Evolutionary conservation across 2,329 filamentous ascomycete genomes (phyloP), one percentile per base, ranked within the genome.

Genomic region (Akanthomyces lecanii): DNA sequence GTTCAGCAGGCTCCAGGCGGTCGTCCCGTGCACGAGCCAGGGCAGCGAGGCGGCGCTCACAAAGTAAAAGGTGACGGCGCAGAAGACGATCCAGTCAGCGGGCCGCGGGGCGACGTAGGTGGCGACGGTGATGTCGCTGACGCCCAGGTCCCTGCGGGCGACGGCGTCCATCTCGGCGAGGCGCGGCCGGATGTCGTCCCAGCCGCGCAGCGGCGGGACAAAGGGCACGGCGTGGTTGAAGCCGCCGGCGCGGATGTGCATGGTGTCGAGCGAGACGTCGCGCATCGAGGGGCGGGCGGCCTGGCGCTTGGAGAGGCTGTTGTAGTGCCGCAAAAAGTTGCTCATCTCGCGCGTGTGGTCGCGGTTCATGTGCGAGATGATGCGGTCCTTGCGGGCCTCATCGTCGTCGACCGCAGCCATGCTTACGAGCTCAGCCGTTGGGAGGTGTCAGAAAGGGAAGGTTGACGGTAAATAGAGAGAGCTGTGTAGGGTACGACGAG

Each of bases 281-380:
- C 55, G 52, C 55, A 57, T 50, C 8, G 79, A 75, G 23, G 90
- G 85, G 23, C 79, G 77, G 63, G 83, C 77, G 56, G 88, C 82
- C 56, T 82, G 77, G 64, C 77, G 74, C 8, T 81, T 71, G 18
- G 87, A 82, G 51, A 91, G 78, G 18, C 79, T 74, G 72, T 79
- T 81, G 78, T 87, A 92, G 74, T 92, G 85, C 66, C 87, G 87
- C n/a, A 96, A 84, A 76, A 93, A 96, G 71, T 89, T 83, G 63
- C 84, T 78, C 56, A 97, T 85, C 63, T 91, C 91, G 68, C 85
- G 82, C 58, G 82, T 79, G 77, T 97, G 94, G 75, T 94, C 89
- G 50, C 80, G 79, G 78, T 97, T 97, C 91, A 97, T 95, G 79
- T 97, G 93, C 40, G 81, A 81, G 71, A 94, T 84, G 74, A 79